Percentiles rank a stretch among this genome's conserved stretches.
phyloP scores from a whole-genome alignment of 768 basidiomycete genomes.

The Phallus indusiatus region DNA sequence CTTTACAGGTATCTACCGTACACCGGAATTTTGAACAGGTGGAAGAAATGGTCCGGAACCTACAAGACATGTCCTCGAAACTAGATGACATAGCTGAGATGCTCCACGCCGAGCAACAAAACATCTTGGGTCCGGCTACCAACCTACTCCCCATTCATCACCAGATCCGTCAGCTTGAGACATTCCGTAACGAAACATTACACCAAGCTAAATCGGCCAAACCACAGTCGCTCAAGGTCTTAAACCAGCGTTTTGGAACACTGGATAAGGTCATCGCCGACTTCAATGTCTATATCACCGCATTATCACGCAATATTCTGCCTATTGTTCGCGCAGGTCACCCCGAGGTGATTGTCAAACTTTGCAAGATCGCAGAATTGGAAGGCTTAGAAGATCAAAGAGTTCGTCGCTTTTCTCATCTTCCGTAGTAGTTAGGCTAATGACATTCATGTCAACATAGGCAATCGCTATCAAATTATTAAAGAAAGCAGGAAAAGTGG shows the following conservation, averaged over 20 bases:
- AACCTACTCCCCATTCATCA: constrained; percentile 88
- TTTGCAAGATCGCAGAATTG: constrained; percentile 88
- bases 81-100: constrained; percentile 71
- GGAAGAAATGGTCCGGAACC: constrained; percentile 90
- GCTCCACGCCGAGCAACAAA: constrained; percentile 62
- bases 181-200: constrained; percentile 90
- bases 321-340: constrained; percentile 72
- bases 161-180: constrained; percentile 85
- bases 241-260: constrained; percentile 76
- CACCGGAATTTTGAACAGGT: constrained; percentile 93
- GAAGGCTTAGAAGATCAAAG: constrained; percentile 94
- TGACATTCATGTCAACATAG: constrained; percentile 29
- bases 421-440: neutral
- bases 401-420: constrained; percentile 29
- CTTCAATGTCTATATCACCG: constrained; percentile 80
- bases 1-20: constrained; percentile 80
- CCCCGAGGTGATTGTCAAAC: constrained; percentile 78
- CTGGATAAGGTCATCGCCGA: constrained; percentile 68
- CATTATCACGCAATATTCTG: constrained; percentile 68
- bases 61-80: constrained; percentile 84
- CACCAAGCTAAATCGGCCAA: constrained; percentile 86
- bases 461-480: constrained; percentile 90
- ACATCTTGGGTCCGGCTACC: constrained; percentile 78
- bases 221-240: constrained; percentile 52
- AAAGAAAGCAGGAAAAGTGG: constrained; percentile 87